Percentiles rank a stretch among this genome's conserved stretches.
phyloP scores from a whole-genome alignment of 768 basidiomycete species.

The Naganishia friedmannii region DNA sequence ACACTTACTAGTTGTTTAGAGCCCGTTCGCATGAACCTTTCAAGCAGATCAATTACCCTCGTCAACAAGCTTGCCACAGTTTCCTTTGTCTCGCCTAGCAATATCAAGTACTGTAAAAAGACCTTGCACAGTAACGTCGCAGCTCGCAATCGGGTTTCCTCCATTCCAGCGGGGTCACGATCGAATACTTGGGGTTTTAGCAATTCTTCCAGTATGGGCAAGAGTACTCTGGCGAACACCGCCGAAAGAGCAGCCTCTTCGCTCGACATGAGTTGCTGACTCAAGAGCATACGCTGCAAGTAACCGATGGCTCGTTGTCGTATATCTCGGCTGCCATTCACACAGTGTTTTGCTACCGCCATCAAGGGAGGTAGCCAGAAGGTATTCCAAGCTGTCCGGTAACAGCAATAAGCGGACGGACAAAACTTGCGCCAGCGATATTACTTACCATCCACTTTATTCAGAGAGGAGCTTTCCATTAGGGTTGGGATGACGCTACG shows the following conservation, averaged over 20 bases:
- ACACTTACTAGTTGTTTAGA: constrained; percentile 73
- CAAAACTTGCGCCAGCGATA: background rate
- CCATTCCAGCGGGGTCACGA: constrained; percentile 79
- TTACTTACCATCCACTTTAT: constrained; percentile 50
- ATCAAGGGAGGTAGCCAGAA: constrained; percentile 71
- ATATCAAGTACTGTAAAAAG: constrained; percentile 87
- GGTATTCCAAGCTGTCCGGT: constrained; percentile 66
- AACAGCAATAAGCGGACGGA: background rate
- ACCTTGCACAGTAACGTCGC: constrained; percentile 89
- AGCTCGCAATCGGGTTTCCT: constrained; percentile 82
- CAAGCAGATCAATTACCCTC: constrained; percentile 80
- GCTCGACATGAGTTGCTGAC: constrained; percentile 65
- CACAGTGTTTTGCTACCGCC: constrained; percentile 73
- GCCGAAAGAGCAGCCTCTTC: constrained; percentile 67
- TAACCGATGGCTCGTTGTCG: constrained; percentile 75
- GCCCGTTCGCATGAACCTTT: constrained; percentile 81
- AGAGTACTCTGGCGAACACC: constrained; percentile 82
- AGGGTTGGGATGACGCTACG: constrained; percentile 66
- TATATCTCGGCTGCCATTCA: constrained; percentile 77
- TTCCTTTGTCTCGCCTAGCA: constrained; percentile 60
- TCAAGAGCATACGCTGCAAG: constrained; percentile 78
- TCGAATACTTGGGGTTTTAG: constrained; percentile 75
- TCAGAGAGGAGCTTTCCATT: constrained; percentile 54
- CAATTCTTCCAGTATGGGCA: constrained; percentile 87
- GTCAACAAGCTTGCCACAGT: constrained; percentile 76